Evolutionary conservation across 106 monocot genomes (phyloP).

Genomic region (Hemerocallis citrina): DNA sequence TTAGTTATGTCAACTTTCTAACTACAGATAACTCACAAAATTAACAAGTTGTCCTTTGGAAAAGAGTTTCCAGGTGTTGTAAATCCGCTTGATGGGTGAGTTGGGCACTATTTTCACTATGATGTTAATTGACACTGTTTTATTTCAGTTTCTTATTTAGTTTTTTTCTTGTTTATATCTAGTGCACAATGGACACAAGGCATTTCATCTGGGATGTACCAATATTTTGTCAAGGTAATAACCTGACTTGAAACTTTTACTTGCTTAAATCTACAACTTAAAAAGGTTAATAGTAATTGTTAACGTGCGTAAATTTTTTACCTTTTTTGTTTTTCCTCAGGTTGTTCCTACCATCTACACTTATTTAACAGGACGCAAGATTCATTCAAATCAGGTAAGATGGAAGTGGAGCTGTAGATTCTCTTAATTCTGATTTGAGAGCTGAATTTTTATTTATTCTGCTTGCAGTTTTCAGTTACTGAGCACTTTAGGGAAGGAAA

Average conservation of each 20-base stretch:
- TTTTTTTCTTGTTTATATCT: slow-evolving; percentile 12
- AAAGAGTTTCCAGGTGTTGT: slow-evolving; percentile 88
- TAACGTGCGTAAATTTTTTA: too few species aligned
- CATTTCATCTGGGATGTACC: slow-evolving; percentile 60
- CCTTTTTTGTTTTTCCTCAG: slow-evolving; percentile 25
- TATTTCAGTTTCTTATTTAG: slow-evolving; percentile 6
- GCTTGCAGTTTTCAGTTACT: slow-evolving; percentile 91
- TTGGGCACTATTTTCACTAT: background rate
- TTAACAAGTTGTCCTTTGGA: slow-evolving; percentile 95
- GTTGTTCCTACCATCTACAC: slow-evolving; percentile 96
- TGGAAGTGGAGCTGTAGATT: background rate
- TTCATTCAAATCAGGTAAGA: slow-evolving; percentile 86
- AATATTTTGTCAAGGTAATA: slow-evolving; percentile 86
- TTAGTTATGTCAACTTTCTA: background rate
- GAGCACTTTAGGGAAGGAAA: slow-evolving; percentile 80
- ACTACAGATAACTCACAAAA: slow-evolving; percentile 88
- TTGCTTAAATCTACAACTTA: slow-evolving; percentile 2
- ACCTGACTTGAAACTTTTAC: background rate
- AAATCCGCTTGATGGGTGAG: slow-evolving; percentile 67
- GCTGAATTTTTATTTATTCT: background rate
- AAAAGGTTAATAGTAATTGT: too few species aligned
- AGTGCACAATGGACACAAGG: slow-evolving; percentile 76
- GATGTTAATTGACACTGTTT: background rate
- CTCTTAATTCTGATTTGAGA: background rate
- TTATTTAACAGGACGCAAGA: slow-evolving; percentile 75